Conservation (phyloP, 108 stramenopile genomes). For the Nitzschia sp. region DNA sequence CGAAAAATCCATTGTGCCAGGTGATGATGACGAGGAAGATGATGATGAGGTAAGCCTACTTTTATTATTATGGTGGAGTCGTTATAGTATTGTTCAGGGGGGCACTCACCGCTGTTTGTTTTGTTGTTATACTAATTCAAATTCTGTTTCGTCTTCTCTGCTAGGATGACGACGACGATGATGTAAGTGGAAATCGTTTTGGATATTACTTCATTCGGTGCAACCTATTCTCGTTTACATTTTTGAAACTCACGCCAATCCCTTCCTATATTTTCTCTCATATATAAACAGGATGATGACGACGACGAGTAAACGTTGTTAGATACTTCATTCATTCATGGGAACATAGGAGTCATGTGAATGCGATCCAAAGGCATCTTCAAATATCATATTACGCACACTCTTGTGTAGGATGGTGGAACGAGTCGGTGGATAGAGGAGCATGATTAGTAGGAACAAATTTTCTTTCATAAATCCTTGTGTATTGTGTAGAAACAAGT, state of each 20-base stretch:
- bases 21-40: conserved; percentile 33
- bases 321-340: no score
- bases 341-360: no score
- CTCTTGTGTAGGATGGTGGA: no score
- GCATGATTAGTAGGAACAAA: no score
- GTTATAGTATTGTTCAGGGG: background rate
- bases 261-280: background rate
- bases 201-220: background rate
- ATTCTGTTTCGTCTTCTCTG: background rate
- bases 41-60: background rate
- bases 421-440: no score
- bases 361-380: no score
- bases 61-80: background rate
- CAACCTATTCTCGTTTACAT: background rate
- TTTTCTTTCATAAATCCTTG: no score
- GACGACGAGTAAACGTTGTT: no score
- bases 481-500: no score
- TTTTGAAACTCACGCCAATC: no score
- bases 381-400: no score
- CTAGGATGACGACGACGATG: conserved; percentile 1
- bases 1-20: conserved; percentile 27
- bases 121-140: background rate
- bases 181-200: background rate
- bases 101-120: background rate
- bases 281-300: conserved; percentile 1